Evolutionary conservation across 2,329 filamentous ascomycete species (phyloP), one percentile per base, ranked within the genome.

Genomic region (Botrytis galanthina): DNA sequence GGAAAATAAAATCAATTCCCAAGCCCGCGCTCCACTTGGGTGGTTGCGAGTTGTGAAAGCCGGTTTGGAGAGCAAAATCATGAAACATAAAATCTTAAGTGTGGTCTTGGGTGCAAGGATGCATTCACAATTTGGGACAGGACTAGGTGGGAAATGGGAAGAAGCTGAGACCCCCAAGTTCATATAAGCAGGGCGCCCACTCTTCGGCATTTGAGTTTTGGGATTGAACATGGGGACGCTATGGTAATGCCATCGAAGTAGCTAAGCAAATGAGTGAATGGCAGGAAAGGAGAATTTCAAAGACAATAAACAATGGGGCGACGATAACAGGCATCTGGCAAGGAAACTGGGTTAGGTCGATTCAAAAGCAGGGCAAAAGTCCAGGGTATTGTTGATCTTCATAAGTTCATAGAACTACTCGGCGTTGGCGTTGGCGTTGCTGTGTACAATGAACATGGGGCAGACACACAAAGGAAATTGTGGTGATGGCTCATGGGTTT

Each of bases 381-480:
- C 63, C 22, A 54, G 35, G 35, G 37, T n/a, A 32, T 44, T 42
- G 66, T 57, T 69, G 66, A 69, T 69, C 48, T 69, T 69, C 66
- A 59, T 59, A 69, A 69, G 37, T 32, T 42, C 35, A 42, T 44
- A 57, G 51, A 57, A 57, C 51, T 57, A 57, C 48, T 57, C 66
- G 66, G 66, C 66, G 48, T 59, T 69, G 48, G 16, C 26, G 46
- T 54, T 68, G 60, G 60, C 60, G 35, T 62, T 63, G 61, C 2
- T n/a, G 9, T 48, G 46, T 48, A 48, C 46, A 14, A 26, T 44
- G 26, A 37, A 57, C 66, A 69, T 69, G 66, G 66, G 48, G 37
- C 22, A 32, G 18, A 20, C 54, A 42, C 48, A 22, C 42, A 32
- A 69, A 48, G 37, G 66, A 48, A 67, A 67, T 54, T 54, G 64